Conservation (phyloP, 1,139 yeast species). For the Kodamaea plutei region DNA sequence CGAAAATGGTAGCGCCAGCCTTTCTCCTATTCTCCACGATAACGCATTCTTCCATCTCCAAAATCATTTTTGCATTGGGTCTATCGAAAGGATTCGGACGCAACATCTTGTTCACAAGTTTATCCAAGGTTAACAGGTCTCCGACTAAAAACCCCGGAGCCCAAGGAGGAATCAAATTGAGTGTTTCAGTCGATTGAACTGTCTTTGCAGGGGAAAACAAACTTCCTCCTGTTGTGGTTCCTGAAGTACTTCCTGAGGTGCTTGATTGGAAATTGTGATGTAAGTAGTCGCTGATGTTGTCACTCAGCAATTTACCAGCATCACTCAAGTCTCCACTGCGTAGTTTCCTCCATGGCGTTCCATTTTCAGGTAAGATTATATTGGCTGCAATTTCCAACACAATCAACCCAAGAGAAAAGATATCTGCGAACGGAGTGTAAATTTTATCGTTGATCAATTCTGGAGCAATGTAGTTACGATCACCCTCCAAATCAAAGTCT, state of each 20-base stretch:
- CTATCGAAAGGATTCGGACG: constrained; percentile 80
- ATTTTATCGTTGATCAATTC: constrained; percentile 80
- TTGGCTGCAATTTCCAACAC: constrained; percentile 96
- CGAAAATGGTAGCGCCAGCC: constrained; percentile 94
- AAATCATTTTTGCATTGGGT: constrained; percentile 70
- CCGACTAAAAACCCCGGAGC: constrained; percentile 76
- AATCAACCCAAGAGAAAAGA: constrained; percentile 86
- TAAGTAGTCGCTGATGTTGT: constrained; percentile 44
- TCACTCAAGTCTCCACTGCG: constrained; percentile 94
- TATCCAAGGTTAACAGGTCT: constrained; percentile 71
- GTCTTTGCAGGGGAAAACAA: constrained; percentile 5
- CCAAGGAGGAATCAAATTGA: constrained; percentile 56
- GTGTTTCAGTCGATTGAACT: constrained; percentile 2
- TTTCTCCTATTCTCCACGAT: constrained; percentile 79
- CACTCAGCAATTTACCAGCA: constrained; percentile 79
- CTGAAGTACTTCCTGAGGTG: constrained; percentile 18
- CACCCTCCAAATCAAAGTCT: constrained; percentile 90
- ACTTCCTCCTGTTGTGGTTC: constrained; percentile 2
- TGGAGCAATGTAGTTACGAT: constrained; percentile 96
- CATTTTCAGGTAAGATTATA: constrained; percentile 91
- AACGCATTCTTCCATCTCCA: constrained; percentile 67
- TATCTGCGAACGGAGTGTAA: constrained; percentile 91
- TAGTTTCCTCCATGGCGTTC: constrained; percentile 93
- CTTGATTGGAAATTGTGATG: constrained; percentile 36
- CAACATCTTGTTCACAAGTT: constrained; percentile 83